A percentile compares a stretch with the other conserved stretches of the same genome.
These are phyloP conservation scores for Diaporthe sp. DNA, from an alignment of 2,329 filamentous ascomycete genomes.

Conservation along the genomic window DNA sequence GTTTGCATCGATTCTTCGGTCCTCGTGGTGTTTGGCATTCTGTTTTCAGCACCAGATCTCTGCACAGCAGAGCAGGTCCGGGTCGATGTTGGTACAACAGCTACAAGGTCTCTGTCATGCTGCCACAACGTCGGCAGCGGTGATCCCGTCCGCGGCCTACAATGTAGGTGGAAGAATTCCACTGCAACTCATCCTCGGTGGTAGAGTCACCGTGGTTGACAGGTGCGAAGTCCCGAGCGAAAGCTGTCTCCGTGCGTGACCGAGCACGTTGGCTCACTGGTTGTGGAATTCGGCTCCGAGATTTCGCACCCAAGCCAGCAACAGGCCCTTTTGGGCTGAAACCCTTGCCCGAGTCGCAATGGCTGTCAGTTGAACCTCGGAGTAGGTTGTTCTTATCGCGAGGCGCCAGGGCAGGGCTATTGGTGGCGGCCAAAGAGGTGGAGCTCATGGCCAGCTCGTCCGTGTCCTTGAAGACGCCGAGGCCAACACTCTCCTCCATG, in stretches of 20 bases:
- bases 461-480: conserved; percentile 33
- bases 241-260: conserved; percentile 34
- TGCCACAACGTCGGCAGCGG: conserved; percentile 31
- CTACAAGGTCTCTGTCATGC: conserved; percentile 8
- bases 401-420: conserved; percentile 39
- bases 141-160: conserved; percentile 22
- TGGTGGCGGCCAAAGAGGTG: conserved; percentile 1
- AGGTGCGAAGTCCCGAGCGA: conserved; percentile 36
- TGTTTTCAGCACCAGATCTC: not conserved
- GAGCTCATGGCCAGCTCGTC: conserved; percentile 50
- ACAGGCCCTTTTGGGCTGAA: conserved; percentile 24
- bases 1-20: not conserved
- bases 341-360: conserved; percentile 21
- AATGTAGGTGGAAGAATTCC: conserved; percentile 40
- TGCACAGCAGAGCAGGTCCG: not conserved
- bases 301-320: conserved; percentile 10
- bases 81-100: not conserved
- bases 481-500: conserved; percentile 38
- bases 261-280: conserved; percentile 41
- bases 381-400: conserved; percentile 50
- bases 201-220: conserved; percentile 34
- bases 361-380: conserved; percentile 23
- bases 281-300: conserved; percentile 44
- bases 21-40: not conserved
- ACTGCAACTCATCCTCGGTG: conserved; percentile 52